Conservation (phyloP, 768 basidiomycete species). For the Amanita rimosa region DNA sequence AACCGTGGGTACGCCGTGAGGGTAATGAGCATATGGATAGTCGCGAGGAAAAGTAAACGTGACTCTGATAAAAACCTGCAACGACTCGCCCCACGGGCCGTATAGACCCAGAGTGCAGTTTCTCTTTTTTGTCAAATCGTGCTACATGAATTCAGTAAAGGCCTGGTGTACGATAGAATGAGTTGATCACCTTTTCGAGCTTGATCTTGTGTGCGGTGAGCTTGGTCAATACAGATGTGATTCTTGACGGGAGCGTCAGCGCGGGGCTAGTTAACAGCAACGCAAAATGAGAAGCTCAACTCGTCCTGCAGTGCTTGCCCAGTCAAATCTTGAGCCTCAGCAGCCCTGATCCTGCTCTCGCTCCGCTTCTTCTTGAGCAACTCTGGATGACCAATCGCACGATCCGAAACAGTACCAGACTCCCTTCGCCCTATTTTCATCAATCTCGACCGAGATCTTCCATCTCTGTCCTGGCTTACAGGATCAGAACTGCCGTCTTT, state of each 20-base stretch:
- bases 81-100: constrained; percentile 33
- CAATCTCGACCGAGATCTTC: constrained; percentile 28
- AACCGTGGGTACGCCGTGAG: constrained; percentile 58
- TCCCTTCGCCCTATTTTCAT: constrained; percentile 24
- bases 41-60: constrained; percentile 82
- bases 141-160: constrained; percentile 6
- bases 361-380: constrained; percentile 27
- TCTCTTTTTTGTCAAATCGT: constrained; percentile 4
- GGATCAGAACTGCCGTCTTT: constrained; percentile 47
- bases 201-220: constrained; percentile 62
- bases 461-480: constrained; percentile 20
- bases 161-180: neutral
- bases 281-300: constrained; percentile 20
- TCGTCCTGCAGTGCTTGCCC: constrained; percentile 60
- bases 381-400: constrained; percentile 4
- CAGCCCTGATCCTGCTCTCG: constrained; percentile 28
- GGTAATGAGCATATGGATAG: constrained; percentile 57
- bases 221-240: constrained; percentile 61
- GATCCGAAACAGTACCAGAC: constrained; percentile 12
- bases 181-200: constrained; percentile 60
- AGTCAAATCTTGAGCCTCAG: constrained; percentile 24
- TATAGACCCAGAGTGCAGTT: constrained; percentile 6
- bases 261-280: neutral
- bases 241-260: constrained; percentile 28
- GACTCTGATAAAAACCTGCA: constrained; percentile 17